A percentile compares a stretch with the other conserved stretches of the same genome.
Evolutionary conservation across 2,329 filamentous ascomycete genomes (phyloP).

Genomic region (Xylariaceae sp.): DNA sequence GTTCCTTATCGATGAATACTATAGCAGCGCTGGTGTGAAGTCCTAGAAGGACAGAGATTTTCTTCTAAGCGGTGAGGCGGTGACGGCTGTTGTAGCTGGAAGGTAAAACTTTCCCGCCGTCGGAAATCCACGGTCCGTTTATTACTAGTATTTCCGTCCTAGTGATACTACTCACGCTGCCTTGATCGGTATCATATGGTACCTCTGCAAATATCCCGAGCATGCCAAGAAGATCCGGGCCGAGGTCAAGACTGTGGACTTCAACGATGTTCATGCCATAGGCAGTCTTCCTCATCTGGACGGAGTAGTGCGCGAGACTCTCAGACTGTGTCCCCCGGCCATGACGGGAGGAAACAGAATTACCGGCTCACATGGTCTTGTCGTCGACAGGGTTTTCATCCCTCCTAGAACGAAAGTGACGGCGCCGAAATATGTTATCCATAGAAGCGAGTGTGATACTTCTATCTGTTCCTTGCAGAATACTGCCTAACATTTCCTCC

Average conservation of each 20-base stretch:
- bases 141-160: background rate
- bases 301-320: constrained; percentile 15
- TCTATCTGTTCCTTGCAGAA: background rate
- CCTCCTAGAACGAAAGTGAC: constrained; percentile 16
- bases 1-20: constrained; percentile 19
- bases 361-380: constrained; percentile 15
- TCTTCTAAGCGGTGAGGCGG: constrained; percentile 15
- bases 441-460: constrained; percentile 16
- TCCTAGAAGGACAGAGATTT: constrained; percentile 12
- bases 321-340: constrained; percentile 16
- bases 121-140: background rate
- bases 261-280: constrained; percentile 9
- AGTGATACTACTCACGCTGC: constrained; percentile 20
- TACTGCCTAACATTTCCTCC: constrained; percentile 1
- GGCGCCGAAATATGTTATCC: constrained; percentile 19
- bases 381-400: constrained; percentile 14
- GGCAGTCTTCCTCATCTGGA: constrained; percentile 17
- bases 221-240: constrained; percentile 14
- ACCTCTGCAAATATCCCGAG: constrained; percentile 15
- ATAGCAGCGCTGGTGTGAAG: constrained; percentile 9
- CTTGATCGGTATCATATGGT: constrained; percentile 17
- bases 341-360: constrained; percentile 16
- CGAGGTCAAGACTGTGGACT: constrained; percentile 10
- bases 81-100: constrained; percentile 22
- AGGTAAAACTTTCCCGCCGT: no score